phyloP scores from a whole-genome alignment of 176 grass and related monocot genomes.

The Oryza glumipatula region DNA sequence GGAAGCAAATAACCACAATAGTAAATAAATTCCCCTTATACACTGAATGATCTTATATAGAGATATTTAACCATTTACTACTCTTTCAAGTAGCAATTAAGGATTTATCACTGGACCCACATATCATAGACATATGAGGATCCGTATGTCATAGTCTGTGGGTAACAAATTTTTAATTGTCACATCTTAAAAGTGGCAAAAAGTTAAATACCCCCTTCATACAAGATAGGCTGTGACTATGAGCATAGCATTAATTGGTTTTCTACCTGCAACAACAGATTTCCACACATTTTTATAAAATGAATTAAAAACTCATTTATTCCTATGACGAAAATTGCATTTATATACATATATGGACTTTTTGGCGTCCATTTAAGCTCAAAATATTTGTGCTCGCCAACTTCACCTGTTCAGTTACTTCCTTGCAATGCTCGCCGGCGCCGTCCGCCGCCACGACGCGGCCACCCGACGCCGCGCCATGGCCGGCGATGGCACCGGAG shows the following conservation, averaged over 20 bases:
- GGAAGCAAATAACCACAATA: neutral
- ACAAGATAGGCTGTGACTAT: no score
- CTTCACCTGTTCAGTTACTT: neutral
- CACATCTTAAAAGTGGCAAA: no score
- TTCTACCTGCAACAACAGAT: neutral
- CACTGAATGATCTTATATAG: no score
- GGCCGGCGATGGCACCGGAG: neutral
- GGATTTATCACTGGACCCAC: no score
- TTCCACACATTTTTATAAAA: neutral
- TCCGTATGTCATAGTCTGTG: no score
- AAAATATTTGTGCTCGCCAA: neutral
- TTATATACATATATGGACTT: neutral
- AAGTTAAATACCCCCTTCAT: no score
- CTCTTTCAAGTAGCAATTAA: no score
- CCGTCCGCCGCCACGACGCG: neutral
- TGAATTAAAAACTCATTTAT: neutral
- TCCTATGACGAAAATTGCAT: neutral
- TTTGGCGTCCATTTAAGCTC: neutral
- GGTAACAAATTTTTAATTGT: no score
- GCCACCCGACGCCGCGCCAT: neutral
- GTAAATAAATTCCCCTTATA: neutral
- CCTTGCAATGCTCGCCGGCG: neutral
- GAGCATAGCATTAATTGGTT: neutral
- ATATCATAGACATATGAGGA: no score
- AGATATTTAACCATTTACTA: no score